These are phyloP conservation scores for Tolypocladium inflatum DNA, from an alignment of 2,329 filamentous ascomycete species.

Conservation along the genomic window DNA sequence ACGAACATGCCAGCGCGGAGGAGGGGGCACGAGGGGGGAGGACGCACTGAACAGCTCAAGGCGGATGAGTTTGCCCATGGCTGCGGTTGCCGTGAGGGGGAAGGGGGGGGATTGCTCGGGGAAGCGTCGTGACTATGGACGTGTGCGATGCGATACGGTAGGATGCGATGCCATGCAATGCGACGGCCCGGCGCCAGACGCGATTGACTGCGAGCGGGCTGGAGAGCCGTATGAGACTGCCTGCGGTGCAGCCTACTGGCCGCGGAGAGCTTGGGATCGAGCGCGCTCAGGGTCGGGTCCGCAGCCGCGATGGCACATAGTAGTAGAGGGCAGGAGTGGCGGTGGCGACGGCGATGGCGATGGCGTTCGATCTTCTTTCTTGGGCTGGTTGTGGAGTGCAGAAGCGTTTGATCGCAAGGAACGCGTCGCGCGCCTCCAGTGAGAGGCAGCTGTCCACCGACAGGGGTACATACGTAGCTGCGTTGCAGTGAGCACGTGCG, in stretches of 20 bases:
- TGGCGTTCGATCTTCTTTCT: background rate
- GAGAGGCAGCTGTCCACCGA: background rate
- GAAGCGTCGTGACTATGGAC: background rate
- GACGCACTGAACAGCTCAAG: constrained; percentile 80
- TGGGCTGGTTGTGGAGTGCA: background rate
- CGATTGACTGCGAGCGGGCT: background rate
- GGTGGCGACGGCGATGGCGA: background rate
- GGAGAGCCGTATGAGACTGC: background rate
- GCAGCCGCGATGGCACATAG: background rate
- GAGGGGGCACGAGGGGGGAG: constrained; percentile 18
- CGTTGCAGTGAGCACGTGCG: background rate
- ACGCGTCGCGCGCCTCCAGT: constrained; percentile 1
- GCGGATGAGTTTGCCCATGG: constrained; percentile 92
- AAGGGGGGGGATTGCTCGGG: background rate
- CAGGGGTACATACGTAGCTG: background rate
- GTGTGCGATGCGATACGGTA: background rate
- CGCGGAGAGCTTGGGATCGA: background rate
- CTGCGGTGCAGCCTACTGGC: background rate
- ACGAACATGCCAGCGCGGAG: constrained; percentile 2
- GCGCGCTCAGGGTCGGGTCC: background rate
- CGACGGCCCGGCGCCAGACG: background rate
- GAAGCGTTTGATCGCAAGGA: background rate
- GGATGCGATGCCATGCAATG: background rate
- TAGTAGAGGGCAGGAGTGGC: background rate
- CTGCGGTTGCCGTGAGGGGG: constrained; percentile 25